Evolutionary conservation across 805 yeast species (phyloP).

Genomic region (Wickerhamomyces subpelliculosus): DNA sequence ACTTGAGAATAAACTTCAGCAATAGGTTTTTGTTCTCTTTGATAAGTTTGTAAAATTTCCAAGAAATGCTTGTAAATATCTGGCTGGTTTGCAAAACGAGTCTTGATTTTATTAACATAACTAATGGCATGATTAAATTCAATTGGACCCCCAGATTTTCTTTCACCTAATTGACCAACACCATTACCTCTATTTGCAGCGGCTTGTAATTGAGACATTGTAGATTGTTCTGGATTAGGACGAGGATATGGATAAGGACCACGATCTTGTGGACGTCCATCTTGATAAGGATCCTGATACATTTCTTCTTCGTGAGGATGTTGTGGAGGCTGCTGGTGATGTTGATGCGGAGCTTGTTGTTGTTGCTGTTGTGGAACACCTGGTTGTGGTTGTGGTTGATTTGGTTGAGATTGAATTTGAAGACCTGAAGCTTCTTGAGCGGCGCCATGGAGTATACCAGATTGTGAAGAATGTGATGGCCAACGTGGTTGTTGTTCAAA

Average conservation of each 20-base stretch:
- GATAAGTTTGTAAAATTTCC: slow-evolving; percentile 94
- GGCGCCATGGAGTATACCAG: slow-evolving; percentile 1
- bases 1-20: slow-evolving; percentile 94
- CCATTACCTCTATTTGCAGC: slow-evolving; percentile 26
- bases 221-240: slow-evolving; percentile 10
- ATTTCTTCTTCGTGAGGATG: too few species aligned
- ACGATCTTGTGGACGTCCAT: too few species aligned
- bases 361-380: too few species aligned
- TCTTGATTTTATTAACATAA: slow-evolving; percentile 93
- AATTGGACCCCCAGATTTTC: slow-evolving; percentile 51
- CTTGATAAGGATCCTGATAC: slow-evolving; percentile 16
- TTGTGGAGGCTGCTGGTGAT: too few species aligned
- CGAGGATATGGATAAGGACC: slow-evolving; percentile 9
- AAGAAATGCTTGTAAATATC: slow-evolving; percentile 91
- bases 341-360: too few species aligned
- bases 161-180: slow-evolving; percentile 1
- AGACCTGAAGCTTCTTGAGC: slow-evolving; percentile 6
- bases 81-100: slow-evolving; percentile 88
- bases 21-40: slow-evolving; percentile 91
- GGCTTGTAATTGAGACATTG: slow-evolving; percentile 30
- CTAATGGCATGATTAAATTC: slow-evolving; percentile 96
- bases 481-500: slow-evolving; percentile 8
- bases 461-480: slow-evolving; percentile 4
- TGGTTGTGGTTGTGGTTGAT: too few species aligned
- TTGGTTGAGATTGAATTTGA: slow-evolving; percentile 12